Conservation (phyloP, 257 asterid genomes). For the Anisodus acutangulus region DNA sequence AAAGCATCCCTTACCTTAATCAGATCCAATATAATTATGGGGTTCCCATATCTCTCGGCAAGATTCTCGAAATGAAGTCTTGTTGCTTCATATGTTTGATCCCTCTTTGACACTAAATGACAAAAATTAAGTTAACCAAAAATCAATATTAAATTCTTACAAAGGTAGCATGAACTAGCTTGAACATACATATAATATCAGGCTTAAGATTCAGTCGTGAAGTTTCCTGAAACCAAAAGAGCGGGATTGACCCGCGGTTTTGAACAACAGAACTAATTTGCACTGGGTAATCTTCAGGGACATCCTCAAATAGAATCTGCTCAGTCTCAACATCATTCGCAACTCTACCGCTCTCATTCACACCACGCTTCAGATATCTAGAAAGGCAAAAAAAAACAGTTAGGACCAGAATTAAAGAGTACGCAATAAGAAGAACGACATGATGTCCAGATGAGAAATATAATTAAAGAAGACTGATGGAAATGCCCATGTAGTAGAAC, state of each 20-base stretch:
- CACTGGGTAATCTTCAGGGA: constrained; percentile 68
- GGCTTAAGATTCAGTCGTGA: constrained; percentile 92
- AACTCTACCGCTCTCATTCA: constrained; percentile 85
- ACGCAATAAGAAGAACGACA: constrained; percentile 25
- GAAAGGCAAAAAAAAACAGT: constrained; percentile 29
- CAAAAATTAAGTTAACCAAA: constrained; percentile 32
- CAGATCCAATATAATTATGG: constrained; percentile 87
- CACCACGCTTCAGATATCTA: constrained; percentile 96
- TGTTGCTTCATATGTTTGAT: constrained; percentile 85
- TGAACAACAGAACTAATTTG: constrained; percentile 92
- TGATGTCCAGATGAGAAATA: constrained; percentile 27
- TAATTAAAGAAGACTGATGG: constrained; percentile 22
- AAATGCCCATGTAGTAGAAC: not conserved
- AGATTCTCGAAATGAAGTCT: constrained; percentile 93
- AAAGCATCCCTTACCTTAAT: constrained; percentile 68
- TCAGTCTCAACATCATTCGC: constrained; percentile 99
- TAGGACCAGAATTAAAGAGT: constrained; percentile 29
- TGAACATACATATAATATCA: constrained; percentile 80
- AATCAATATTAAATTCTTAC: not conserved
- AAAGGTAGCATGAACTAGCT: constrained; percentile 24
- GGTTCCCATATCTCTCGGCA: constrained; percentile 86
- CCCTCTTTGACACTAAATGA: constrained; percentile 84
- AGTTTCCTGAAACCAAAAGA: constrained; percentile 98
- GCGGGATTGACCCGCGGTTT: constrained; percentile 97
- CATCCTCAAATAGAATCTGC: constrained; percentile 82